These are phyloP conservation scores for Colletotrichum horii DNA, from an alignment of 2,329 filamentous ascomycete genomes.

Conservation along the genomic window DNA sequence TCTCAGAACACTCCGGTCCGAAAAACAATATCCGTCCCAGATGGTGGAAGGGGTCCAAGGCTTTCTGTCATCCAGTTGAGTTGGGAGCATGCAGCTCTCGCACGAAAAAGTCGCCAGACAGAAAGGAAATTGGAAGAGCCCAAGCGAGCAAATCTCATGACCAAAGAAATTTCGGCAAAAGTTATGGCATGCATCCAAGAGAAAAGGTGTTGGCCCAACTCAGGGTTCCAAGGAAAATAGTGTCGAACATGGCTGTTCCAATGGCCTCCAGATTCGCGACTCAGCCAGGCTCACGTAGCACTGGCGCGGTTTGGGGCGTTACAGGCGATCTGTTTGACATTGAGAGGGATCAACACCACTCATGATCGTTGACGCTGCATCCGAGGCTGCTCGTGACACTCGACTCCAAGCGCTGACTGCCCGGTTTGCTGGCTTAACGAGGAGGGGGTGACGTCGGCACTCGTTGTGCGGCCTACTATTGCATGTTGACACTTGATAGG, in stretches of 20 bases:
- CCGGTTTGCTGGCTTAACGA: not conserved
- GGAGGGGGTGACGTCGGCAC: not conserved
- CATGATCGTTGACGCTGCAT: not conserved
- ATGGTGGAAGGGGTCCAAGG: not conserved
- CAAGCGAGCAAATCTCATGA: not conserved
- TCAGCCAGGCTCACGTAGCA: not conserved
- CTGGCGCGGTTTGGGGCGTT: not conserved
- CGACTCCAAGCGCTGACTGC: not conserved
- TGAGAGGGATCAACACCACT: not conserved
- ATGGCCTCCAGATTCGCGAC: not conserved
- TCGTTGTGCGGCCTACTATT: not conserved
- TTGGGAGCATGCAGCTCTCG: not conserved
- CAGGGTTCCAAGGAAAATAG: not conserved
- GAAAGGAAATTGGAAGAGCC: not conserved
- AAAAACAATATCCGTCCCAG: not conserved
- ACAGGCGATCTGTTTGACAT: not conserved
- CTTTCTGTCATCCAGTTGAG: not conserved
- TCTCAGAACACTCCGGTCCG: not conserved
- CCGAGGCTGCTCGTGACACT: constrained; percentile 10
- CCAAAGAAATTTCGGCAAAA: not conserved
- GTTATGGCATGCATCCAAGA: not conserved
- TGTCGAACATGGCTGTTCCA: not conserved
- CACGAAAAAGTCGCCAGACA: not conserved
- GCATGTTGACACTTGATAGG: not conserved
- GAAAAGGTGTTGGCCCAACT: not conserved